Conservation (phyloP, 176 grass and related monocot genomes). For the Hyparrhenia diplandra region DNA sequence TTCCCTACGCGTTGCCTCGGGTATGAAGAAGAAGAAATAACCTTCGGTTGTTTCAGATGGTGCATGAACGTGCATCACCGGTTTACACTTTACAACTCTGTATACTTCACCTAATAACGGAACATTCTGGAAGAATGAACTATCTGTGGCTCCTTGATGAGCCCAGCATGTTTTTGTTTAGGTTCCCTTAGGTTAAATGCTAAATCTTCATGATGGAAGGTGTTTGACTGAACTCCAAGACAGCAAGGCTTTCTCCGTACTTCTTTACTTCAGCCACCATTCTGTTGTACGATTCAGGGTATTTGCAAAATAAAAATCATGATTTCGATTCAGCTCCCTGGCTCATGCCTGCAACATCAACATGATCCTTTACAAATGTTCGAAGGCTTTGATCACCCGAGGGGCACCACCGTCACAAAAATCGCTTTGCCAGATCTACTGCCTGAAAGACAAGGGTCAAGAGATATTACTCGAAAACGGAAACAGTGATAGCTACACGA, state of each 20-base stretch:
- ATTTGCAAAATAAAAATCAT: conserved; percentile 20
- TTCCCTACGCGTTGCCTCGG: too few species aligned
- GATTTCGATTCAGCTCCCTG: conserved; percentile 32
- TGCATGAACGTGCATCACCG: background rate
- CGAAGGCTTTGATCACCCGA: conserved; percentile 94
- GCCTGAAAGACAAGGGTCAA: conserved; percentile 44
- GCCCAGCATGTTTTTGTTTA: background rate
- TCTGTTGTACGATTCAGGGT: background rate
- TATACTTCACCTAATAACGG: background rate
- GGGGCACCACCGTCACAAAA: conserved; percentile 86
- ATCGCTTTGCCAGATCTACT: conserved; percentile 91
- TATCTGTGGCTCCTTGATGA: background rate
- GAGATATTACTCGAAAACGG: background rate
- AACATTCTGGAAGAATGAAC: background rate
- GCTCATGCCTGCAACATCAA: background rate
- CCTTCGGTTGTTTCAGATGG: background rate
- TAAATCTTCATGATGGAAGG: conserved; percentile 9
- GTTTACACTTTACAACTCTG: background rate
- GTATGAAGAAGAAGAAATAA: background rate
- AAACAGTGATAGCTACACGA: background rate
- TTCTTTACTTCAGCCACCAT: background rate
- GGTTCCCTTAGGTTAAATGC: background rate
- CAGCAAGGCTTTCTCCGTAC: background rate
- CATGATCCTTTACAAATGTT: conserved; percentile 70
- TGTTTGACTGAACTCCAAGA: background rate